Conservation (phyloP, 129 eudicot species). For the Chrysanthemum seticuspe region DNA sequence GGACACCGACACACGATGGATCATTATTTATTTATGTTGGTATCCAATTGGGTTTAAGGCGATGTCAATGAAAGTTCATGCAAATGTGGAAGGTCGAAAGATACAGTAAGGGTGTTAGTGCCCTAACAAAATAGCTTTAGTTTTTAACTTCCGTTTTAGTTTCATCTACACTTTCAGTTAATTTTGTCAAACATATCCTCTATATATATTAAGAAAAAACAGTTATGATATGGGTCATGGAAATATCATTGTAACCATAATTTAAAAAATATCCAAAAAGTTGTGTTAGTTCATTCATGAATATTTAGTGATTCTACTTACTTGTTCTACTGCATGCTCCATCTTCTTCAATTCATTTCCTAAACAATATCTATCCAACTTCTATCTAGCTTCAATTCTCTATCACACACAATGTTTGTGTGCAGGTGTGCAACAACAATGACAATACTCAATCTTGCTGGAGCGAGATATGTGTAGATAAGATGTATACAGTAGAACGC, state of each 20-base stretch:
- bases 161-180: too few species aligned
- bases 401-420: not conserved
- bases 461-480: not conserved
- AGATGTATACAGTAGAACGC: too few species aligned
- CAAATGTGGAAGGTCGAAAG: too few species aligned
- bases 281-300: conserved; percentile 18
- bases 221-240: not conserved
- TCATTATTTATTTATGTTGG: too few species aligned
- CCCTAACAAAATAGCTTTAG: too few species aligned
- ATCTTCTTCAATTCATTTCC: not conserved
- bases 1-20: too few species aligned
- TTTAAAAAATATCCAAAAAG: not conserved
- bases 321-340: conserved; percentile 3
- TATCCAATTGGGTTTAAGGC: too few species aligned
- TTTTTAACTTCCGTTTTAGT: too few species aligned
- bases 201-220: not conserved
- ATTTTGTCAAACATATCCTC: too few species aligned
- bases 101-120: too few species aligned
- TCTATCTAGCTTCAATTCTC: not conserved
- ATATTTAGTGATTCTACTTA: conserved; percentile 5
- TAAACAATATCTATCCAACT: not conserved
- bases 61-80: too few species aligned
- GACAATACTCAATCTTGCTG: too few species aligned
- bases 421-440: not conserved
- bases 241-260: not conserved